Evolutionary conservation across 2,329 filamentous ascomycete species (phyloP), one percentile per base, ranked within the genome.

Genomic region (Penicillium decumbens): DNA sequence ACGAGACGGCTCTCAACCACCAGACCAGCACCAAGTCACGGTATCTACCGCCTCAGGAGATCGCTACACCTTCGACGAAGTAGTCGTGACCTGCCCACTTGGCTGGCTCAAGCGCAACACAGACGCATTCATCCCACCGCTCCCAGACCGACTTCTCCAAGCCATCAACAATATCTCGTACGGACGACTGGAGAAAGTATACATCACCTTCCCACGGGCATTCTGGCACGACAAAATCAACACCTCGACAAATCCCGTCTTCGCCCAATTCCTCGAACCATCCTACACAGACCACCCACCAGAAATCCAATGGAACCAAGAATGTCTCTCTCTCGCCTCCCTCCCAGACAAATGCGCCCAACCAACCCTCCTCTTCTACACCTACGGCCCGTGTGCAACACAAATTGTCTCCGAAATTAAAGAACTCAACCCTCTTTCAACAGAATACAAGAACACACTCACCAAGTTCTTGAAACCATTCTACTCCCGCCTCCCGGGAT

Each of bases 291-390:
- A 73, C 0, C 72, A 79, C 43, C 79, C 81, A 1, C 85, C 87
- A 57, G 80, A 82, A 1, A 60, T 77, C 5, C 70, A 76, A 51
- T 93, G 88, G 88, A 81, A 83, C 54, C 86, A 89, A 67, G 85
- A 92, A 71, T 80, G 83, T 45, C 77, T 95, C 50, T 90, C 92
- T 50, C 79, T 95, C 20, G 84, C 86, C 37, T 82, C 84, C 1
- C 76, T 95, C 2, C 77, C 80, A 0, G 59, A 64, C 0, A 62
- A 72, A 1, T 76, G 74, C 43, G 78, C 84, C 0, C 89, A 95
- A 51, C 87, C 90, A 6, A 95, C 89, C 0, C 77, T 95, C 3
- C 80, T 95, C 24, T 95, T 95, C 77, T 95, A 77, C 63, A 67
- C 72, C 40, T 72, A 76, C 60, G 75, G 76, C 1, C 63, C 73